Evolutionary conservation across 805 yeast genomes (phyloP).

Genomic region (Limtongozyma cylindracea): DNA sequence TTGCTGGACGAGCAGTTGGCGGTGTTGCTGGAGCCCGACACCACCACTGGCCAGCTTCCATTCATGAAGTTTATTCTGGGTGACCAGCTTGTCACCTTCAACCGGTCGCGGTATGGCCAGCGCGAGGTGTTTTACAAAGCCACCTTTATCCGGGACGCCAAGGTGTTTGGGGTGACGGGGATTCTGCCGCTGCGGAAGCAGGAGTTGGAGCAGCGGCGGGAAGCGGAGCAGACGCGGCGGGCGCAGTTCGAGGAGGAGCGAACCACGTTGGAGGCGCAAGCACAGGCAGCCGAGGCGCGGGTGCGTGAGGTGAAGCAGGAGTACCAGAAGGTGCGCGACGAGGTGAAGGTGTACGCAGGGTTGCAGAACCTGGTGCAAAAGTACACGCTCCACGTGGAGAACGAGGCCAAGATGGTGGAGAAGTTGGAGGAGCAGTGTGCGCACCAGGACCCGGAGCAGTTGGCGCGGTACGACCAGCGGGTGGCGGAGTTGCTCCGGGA

Average conservation of each 20-base stretch:
- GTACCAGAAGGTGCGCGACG: too few species aligned
- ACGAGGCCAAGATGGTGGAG: too few species aligned
- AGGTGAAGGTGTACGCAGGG: too few species aligned
- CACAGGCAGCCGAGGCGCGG: not conserved
- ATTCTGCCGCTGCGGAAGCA: conserved; percentile 7
- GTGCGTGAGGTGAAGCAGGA: not conserved
- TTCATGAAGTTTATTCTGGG: conserved; percentile 39
- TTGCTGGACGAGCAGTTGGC: conserved; percentile 14
- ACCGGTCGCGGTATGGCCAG: conserved; percentile 38
- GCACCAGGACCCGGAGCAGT: too few species aligned
- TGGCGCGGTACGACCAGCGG: too few species aligned
- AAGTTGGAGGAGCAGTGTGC: too few species aligned
- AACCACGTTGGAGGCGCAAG: not conserved
- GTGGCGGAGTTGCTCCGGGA: too few species aligned
- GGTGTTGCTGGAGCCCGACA: conserved; percentile 8
- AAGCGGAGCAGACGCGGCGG: not conserved
- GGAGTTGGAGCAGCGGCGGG: not conserved
- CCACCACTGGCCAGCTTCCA: conserved; percentile 12
- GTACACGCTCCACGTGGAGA: too few species aligned
- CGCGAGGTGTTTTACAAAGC: conserved; percentile 21
- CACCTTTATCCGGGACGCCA: conserved; percentile 8
- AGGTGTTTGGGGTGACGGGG: conserved; percentile 11
- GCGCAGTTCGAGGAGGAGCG: not conserved
- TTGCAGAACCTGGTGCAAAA: too few species aligned
- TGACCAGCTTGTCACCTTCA: conserved; percentile 20